A percentile compares a stretch with the other conserved stretches of the same genome.
Conservation (phyloP, 1,284 basidiomycete species). For the Cryptococcus deneoformans region DNA sequence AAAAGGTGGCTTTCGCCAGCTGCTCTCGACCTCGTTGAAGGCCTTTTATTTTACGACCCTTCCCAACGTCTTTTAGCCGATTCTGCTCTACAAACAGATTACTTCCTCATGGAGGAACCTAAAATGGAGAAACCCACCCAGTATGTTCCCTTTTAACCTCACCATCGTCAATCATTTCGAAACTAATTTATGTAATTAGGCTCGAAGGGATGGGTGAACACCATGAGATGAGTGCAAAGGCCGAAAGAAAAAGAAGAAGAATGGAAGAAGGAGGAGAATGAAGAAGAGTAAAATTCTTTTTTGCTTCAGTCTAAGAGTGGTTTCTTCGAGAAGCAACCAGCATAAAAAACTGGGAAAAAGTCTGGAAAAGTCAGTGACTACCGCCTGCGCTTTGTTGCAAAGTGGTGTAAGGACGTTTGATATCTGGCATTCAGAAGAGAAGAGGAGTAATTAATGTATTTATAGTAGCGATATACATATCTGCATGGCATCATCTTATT, state of each 20-base stretch:
- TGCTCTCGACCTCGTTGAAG: conserved; percentile 79
- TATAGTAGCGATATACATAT: background rate
- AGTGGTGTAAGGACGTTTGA: too few relatives aligned
- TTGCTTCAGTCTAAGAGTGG: too few relatives aligned
- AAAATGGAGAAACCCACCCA: conserved; percentile 68
- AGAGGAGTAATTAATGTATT: background rate
- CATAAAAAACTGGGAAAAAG: too few relatives aligned
- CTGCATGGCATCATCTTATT: background rate
- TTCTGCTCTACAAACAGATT: conserved; percentile 74
- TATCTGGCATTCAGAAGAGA: too few relatives aligned
- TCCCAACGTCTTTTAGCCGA: conserved; percentile 66
- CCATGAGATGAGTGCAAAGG: conserved; percentile 49
- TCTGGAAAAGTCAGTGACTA: too few relatives aligned
- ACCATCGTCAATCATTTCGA: background rate
- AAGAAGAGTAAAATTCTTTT: too few relatives aligned
- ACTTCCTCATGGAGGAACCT: conserved; percentile 80
- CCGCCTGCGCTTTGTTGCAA: too few relatives aligned
- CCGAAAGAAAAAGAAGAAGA: conserved; percentile 20
- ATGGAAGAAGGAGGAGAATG: background rate
- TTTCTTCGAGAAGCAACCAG: too few relatives aligned
- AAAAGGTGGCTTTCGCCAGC: conserved; percentile 75
- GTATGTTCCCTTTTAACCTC: conserved; percentile 54
- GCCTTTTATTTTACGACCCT: conserved; percentile 81
- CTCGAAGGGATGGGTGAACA: conserved; percentile 40
- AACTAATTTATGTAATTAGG: conserved; percentile 6